Base-by-base conservation (phyloP, 2,329 filamentous ascomycete genomes). In the Colletotrichum sp. region DNA sequence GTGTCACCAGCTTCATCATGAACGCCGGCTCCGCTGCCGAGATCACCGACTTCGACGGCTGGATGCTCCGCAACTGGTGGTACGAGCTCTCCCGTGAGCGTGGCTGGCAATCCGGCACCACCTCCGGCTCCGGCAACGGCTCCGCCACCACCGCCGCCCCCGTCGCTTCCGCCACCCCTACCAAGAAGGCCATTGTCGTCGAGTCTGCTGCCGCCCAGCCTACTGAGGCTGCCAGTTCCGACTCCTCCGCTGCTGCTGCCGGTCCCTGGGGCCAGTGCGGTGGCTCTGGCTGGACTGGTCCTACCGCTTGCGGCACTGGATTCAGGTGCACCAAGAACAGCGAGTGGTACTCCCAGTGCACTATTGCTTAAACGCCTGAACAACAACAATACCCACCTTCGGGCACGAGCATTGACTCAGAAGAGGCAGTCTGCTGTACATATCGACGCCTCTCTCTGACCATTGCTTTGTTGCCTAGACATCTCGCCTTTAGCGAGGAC, bases 31-130 rank as follows among this genome's bases (percentile, higher is more conserved):
- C 83, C 61, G 80, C 87, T 2, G 80, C 78, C 24, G 74, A 82
- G 62, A 82, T 88, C 24, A 89, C 87, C 4, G 86, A 89, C 56
- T 89, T 89, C 65, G 87, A 88, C 68, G 85, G 84, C 24, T 88
- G 87, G 87, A 88, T 88, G 87, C 79, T 85, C 62, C 79, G 86
- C 2, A 86, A 88, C 78, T 88, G 86, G 86, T 88, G 86, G 86
- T 81, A 83, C 38, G 79, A 83, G 75, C 78, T 83, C 38, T 83
- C 82, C 32, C 80, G 81, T 1, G 55, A 79, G 21, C 80, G 81
- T 1, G 78, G 79, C 71, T 83, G 82, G 82, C 79, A 81, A 28
- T 71, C 76, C 21, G 61, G 52, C 48, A 32, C 71, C 32, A 43
- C 38, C 34, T 68, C 64, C 67, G 52, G 60, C 52, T 68, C 70